Evolutionary conservation across 1,284 basidiomycete genomes (phyloP).

Genomic region (Takashimella tepidaria): DNA sequence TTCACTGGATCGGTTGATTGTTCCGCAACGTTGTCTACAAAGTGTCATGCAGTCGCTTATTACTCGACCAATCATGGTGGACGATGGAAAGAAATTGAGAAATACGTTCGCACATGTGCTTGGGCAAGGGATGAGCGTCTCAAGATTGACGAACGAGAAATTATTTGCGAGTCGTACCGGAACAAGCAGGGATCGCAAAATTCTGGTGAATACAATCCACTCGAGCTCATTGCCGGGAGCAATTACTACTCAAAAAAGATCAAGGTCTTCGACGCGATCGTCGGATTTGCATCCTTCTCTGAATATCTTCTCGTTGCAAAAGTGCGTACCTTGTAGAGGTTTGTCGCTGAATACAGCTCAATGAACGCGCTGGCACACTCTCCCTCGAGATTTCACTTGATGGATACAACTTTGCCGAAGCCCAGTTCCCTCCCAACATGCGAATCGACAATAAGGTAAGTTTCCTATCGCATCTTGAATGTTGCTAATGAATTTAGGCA

Average conservation of each 20-base stretch:
- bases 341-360: slow-evolving; percentile 51
- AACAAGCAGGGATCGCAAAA: slow-evolving; percentile 77
- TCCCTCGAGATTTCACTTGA: slow-evolving; percentile 89
- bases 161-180: slow-evolving; percentile 84
- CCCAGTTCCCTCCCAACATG: slow-evolving; percentile 85
- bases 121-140: slow-evolving; percentile 80
- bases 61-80: slow-evolving; percentile 75
- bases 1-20: slow-evolving; percentile 80
- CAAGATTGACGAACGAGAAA: slow-evolving; percentile 74
- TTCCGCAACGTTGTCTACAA: slow-evolving; percentile 41
- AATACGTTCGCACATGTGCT: slow-evolving; percentile 84
- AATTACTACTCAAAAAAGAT: slow-evolving; percentile 68
- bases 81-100: slow-evolving; percentile 70
- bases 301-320: slow-evolving; percentile 93
- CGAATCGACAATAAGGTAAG: slow-evolving; percentile 78
- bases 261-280: slow-evolving; percentile 76
- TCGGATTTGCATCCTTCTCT: slow-evolving; percentile 94
- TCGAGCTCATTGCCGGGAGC: slow-evolving; percentile 74
- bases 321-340: slow-evolving; percentile 50
- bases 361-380: slow-evolving; percentile 58
- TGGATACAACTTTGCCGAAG: slow-evolving; percentile 74
- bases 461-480: no score
- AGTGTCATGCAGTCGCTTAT: slow-evolving; percentile 66
- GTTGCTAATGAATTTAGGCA: no score
- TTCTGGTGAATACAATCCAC: slow-evolving; percentile 56